Percentiles rank a stretch among this genome's conserved stretches.
phyloP scores from a whole-genome alignment of 345 rosid species.

The Salix koriyanagi region DNA sequence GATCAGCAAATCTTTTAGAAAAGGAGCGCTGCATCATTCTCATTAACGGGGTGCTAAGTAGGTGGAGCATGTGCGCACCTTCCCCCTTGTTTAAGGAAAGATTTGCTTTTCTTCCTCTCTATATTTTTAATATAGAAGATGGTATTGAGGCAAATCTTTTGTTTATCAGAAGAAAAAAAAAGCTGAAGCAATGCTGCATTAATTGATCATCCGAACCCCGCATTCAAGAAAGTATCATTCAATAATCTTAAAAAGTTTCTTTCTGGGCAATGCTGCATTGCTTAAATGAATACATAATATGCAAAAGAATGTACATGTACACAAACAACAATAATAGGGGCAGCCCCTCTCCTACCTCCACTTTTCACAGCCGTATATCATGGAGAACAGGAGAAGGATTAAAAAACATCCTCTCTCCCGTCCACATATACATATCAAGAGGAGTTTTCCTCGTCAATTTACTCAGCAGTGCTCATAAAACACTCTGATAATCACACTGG shows the following conservation, averaged over 20 bases:
- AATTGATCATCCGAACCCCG: background rate
- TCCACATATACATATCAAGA: background rate
- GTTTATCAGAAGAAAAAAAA: background rate
- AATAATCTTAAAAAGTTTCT: background rate
- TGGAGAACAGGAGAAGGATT: conserved; percentile 8
- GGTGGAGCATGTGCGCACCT: too few relatives aligned
- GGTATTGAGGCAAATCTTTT: background rate
- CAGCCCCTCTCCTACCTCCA: background rate
- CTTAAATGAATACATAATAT: conserved; percentile 6
- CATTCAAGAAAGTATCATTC: background rate
- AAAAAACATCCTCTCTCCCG: conserved; percentile 22
- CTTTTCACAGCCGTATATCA: background rate
- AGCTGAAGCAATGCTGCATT: too few relatives aligned
- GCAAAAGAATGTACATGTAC: conserved; percentile 12
- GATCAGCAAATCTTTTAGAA: too few relatives aligned
- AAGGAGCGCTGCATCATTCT: too few relatives aligned
- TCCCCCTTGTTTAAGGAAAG: background rate
- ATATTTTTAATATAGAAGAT: too few relatives aligned
- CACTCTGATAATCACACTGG: background rate
- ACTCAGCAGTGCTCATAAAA: conserved; percentile 1
- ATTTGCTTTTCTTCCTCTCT: background rate
- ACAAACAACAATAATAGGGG: conserved; percentile 1
- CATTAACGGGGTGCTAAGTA: too few relatives aligned
- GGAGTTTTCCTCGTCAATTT: conserved; percentile 23
- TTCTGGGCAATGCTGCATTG: background rate